These are phyloP conservation scores for Artemisia argyi DNA, from an alignment of 129 eudicot species.

Conservation along the genomic window DNA sequence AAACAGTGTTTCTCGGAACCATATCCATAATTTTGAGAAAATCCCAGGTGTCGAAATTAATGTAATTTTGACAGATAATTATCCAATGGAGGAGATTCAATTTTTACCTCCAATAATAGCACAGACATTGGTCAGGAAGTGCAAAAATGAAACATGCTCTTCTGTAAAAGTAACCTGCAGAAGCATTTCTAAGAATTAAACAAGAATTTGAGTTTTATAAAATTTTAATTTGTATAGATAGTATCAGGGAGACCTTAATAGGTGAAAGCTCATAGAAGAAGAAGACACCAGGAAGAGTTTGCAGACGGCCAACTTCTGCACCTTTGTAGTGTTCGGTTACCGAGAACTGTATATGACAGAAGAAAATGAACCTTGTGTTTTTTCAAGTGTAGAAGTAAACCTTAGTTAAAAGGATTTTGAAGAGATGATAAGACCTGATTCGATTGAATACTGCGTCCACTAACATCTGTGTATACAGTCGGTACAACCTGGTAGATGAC, in stretches of 20 bases:
- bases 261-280: conserved; percentile 94
- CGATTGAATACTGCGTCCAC: conserved; percentile 66
- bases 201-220: not conserved
- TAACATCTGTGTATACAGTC: conserved; percentile 65
- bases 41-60: too few relatives aligned
- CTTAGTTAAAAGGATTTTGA: not conserved
- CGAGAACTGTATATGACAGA: conserved; percentile 58
- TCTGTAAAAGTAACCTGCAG: conserved; percentile 85
- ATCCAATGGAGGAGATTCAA: not conserved
- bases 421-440: conserved; percentile 60
- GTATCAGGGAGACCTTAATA: conserved; percentile 53
- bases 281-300: conserved; percentile 91
- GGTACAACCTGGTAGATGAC: conserved; percentile 70
- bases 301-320: conserved; percentile 55
- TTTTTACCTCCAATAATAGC: conserved; percentile 86
- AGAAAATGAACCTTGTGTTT: not conserved
- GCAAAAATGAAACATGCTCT: conserved; percentile 72
- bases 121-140: conserved; percentile 87
- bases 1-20: too few relatives aligned
- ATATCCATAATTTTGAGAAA: too few relatives aligned
- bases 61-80: too few relatives aligned
- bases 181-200: not conserved
- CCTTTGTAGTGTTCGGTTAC: conserved; percentile 88
- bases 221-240: not conserved
- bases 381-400: not conserved